Evolutionary conservation across 805 yeast species (phyloP), one percentile per base, ranked within the genome.

Genomic region (Suhomyces xylopsoci): DNA sequence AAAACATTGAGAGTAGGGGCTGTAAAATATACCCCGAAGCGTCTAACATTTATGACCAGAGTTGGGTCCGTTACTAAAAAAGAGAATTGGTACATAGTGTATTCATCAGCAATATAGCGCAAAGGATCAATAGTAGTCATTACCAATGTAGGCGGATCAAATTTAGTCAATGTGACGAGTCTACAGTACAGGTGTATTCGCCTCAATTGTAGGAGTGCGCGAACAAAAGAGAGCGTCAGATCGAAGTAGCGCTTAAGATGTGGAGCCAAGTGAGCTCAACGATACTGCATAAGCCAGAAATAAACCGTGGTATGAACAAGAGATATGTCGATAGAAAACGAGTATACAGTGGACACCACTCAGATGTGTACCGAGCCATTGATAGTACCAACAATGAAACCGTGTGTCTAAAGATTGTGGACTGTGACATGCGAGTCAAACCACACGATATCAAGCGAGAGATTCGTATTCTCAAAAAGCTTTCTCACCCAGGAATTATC

Each of bases 391-490:
- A 28, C 17, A 43, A 44, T 10, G 26, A 26, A 12, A n/a, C n/a
- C 17, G 58, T 57, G 34, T 55, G 58, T 40, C 38, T 75, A 49
- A 75, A 75, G 52, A 62, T 69, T 6, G 75, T 74, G 8, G 79
- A 74, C 55, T 59, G 57, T 34, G 80, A 75, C 54, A 58, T 74
- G 24, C 51, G 58, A 34, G 45, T 62, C 22, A 68, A 68, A 28
- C 80, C 80, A 1, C 80, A 75, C 59, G 58, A 68, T 51, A 60
- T 71, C 32, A 50, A 58, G 15, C 59, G 61, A 43, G 80, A 75
- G 55, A 59, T 74, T 20, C 48, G 48, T 19, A 56, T 73, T 6
- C 55, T 75, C 5, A 53, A 60, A 49, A 45, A 49, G 26, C 57
- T 72, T 8, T 52, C 59, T 3, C 55, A 56, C 38, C 50, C 51